Conservation (phyloP, 1,284 basidiomycete genomes). For the Xanthoconium separans region DNA sequence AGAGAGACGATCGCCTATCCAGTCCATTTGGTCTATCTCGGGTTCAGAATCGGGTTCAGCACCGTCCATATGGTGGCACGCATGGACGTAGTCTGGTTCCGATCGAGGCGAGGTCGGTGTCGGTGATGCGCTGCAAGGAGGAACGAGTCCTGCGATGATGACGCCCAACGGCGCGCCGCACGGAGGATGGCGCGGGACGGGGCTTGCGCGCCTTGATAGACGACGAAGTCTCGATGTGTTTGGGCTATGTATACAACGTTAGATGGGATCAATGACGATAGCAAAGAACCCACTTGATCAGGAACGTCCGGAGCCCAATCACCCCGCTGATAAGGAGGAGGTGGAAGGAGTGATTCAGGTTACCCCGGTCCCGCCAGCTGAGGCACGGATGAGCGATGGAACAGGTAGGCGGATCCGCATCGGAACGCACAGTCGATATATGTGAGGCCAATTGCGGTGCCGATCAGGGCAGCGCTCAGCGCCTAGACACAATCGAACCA, state of each 20-base stretch:
- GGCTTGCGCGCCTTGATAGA: slow-evolving; percentile 31
- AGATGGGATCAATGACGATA: slow-evolving; percentile 8
- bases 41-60: slow-evolving; percentile 27
- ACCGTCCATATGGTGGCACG: slow-evolving; percentile 13
- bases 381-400: too few relatives aligned
- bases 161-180: slow-evolving; percentile 35
- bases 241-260: slow-evolving; percentile 7
- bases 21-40: slow-evolving; percentile 58
- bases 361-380: slow-evolving; percentile 37
- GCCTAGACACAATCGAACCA: slow-evolving; percentile 75
- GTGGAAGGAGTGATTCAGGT: slow-evolving; percentile 42
- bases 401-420: too few relatives aligned
- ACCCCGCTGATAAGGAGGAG: slow-evolving; percentile 64
- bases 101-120: slow-evolving; percentile 33
- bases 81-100: slow-evolving; percentile 39
- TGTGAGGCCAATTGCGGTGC: too few relatives aligned
- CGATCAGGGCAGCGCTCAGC: slow-evolving; percentile 76
- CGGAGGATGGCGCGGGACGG: slow-evolving; percentile 29
- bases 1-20: slow-evolving; percentile 68
- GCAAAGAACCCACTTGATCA: slow-evolving; percentile 16
- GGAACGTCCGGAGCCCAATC: slow-evolving; percentile 45
- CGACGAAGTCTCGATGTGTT: slow-evolving; percentile 19
- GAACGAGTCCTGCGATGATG: slow-evolving; percentile 35
- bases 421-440: too few relatives aligned
- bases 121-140: slow-evolving; percentile 28